These are phyloP conservation scores for Penicillium canariense DNA, from an alignment of 495 filamentous ascomycete species.

Conservation along the genomic window DNA sequence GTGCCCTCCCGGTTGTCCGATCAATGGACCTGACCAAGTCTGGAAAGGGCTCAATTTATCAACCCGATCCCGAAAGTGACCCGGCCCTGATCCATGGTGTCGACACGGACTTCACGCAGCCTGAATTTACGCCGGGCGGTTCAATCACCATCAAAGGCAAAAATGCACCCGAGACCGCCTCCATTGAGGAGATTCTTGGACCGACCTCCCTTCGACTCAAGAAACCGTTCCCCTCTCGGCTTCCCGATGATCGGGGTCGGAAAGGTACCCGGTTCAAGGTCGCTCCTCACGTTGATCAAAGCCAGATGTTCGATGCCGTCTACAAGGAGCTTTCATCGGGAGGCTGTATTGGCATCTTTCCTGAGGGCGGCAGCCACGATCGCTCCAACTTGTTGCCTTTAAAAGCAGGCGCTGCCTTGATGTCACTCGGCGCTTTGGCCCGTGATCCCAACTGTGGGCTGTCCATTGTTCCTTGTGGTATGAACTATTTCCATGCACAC, in stretches of 20 bases:
- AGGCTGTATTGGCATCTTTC: constrained; percentile 94
- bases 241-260: constrained; percentile 55
- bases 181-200: constrained; percentile 73
- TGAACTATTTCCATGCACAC: constrained; percentile 99
- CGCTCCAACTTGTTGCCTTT: constrained; percentile 87
- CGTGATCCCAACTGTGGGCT: constrained; percentile 79
- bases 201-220: constrained; percentile 79
- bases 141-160: constrained; percentile 78
- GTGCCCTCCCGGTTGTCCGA: constrained; percentile 84
- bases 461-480: constrained; percentile 92
- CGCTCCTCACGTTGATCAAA: constrained; percentile 91
- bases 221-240: constrained; percentile 71
- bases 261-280: constrained; percentile 78
- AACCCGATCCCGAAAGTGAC: constrained; percentile 80
- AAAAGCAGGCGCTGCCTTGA: constrained; percentile 95
- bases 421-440: constrained; percentile 91
- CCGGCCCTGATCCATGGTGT: constrained; percentile 76
- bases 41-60: constrained; percentile 74
- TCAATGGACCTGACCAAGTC: constrained; percentile 83
- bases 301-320: constrained; percentile 85
- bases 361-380: constrained; percentile 96
- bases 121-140: constrained; percentile 70
- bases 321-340: constrained; percentile 75
- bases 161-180: constrained; percentile 71
- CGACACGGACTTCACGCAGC: constrained; percentile 74